Evolutionary conservation across 2,329 filamentous ascomycete species (phyloP), one percentile per base, ranked within the genome.

Genomic region (Periconia sp.): DNA sequence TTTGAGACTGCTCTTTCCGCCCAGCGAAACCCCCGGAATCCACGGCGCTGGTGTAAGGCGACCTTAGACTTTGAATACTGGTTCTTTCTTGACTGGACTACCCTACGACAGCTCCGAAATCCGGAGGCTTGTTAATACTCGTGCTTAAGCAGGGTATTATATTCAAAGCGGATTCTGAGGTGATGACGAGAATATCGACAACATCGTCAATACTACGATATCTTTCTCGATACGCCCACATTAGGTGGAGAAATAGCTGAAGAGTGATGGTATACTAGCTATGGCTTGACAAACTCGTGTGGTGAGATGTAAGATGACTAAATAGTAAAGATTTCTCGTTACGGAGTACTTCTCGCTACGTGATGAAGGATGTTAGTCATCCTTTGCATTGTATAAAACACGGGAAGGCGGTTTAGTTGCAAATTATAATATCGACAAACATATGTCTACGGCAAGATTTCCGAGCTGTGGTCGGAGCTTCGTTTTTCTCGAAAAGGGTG

Each of bases 271-370:
- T 28, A 7, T 35, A 21, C 24, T 15, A 35, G 6, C 15, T 34
- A 16, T 8, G n/a, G 31, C 38, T 21, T 41, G 3, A 41, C 35
- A 41, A 11, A 21, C 21, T 24, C 17, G 16, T 21, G 30, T 41
- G 18, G 38, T 35, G 23, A 28, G 16, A 9, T 22, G 12, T 34
- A 34, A 8, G 15, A 22, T 35, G 18, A 28, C 15, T 28, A 35
- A 35, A 28, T 41, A 41, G 13, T 41, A 22, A 22, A 41, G 29
- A 21, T 29, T 29, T 29, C 30, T 41, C 30, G 30, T 35, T 41
- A 35, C 30, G 23, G 1, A 21, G 38, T n/a, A n/a, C n/a, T n/a
- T n/a, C n/a, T n/a, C n/a, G n/a, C n/a, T n/a, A n/a, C n/a, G n/a
- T n/a, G n/a, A 15, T 40, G 38, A 40, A 30, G 29, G 29, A 40